Conservation (phyloP, 2,329 filamentous ascomycete species). For the Cladophialophora psammophila region DNA sequence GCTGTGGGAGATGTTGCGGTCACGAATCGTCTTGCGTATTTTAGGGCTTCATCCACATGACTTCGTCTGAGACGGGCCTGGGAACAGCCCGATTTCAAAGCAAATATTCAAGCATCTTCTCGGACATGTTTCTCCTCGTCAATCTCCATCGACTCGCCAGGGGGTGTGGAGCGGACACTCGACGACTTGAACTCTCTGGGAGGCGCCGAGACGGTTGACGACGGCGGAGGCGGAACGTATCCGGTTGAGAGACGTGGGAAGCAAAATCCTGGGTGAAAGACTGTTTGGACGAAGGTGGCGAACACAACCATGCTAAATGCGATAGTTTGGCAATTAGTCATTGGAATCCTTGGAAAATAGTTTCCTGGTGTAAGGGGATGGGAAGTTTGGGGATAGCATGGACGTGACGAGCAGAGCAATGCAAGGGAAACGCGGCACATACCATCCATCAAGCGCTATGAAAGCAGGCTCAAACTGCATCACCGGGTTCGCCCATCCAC, state of each 20-base stretch:
- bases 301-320: constrained; percentile 29
- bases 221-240: constrained; percentile 13
- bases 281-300: constrained; percentile 33
- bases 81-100: no score
- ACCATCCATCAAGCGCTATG: constrained; percentile 57
- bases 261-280: constrained; percentile 37
- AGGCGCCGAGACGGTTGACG: not conserved
- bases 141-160: constrained; percentile 6
- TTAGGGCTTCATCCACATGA: not conserved
- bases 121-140: constrained; percentile 8
- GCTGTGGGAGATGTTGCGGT: no score
- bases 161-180: constrained; percentile 14
- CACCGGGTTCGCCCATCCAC: constrained; percentile 55
- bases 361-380: not conserved
- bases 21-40: no score
- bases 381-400: not conserved
- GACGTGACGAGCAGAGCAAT: not conserved
- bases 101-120: not conserved
- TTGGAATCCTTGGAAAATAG: not conserved
- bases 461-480: constrained; percentile 59
- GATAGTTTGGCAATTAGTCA: not conserved
- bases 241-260: constrained; percentile 35
- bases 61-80: not conserved
- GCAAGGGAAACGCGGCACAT: not conserved
- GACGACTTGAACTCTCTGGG: not conserved